phyloP scores from a whole-genome alignment of 306 rosid species.

The Fragaria vesca region DNA sequence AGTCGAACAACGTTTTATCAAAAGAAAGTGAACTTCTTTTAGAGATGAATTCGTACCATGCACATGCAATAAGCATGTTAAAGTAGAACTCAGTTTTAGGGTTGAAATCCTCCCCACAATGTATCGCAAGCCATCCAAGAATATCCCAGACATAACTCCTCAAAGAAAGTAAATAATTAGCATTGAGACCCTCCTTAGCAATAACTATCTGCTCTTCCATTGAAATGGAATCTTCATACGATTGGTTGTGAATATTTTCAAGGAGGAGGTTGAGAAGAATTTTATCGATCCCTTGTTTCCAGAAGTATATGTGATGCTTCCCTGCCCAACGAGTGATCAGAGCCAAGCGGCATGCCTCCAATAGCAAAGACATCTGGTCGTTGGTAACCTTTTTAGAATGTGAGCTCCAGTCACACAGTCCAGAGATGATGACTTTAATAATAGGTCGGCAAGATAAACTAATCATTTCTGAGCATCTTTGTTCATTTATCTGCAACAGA shows the following conservation, averaged over 20 bases:
- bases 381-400: constrained; percentile 41
- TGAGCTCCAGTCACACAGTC: constrained; percentile 45
- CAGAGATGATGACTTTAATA: constrained; percentile 59
- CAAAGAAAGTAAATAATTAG: constrained; percentile 43
- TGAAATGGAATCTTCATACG: constrained; percentile 35
- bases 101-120: constrained; percentile 58
- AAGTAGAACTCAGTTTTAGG: constrained; percentile 40
- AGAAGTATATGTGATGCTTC: constrained; percentile 65
- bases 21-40: constrained; percentile 2
- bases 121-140: constrained; percentile 78
- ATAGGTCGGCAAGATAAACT: constrained; percentile 58
- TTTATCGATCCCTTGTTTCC: constrained; percentile 67
- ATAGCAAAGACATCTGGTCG: constrained; percentile 46
- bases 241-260: constrained; percentile 44
- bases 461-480: constrained; percentile 41
- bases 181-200: constrained; percentile 45
- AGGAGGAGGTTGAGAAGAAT: constrained; percentile 72
- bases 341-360: constrained; percentile 77
- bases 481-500: constrained; percentile 60
- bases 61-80: constrained; percentile 57
- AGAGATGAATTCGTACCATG: constrained; percentile 55
- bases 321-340: constrained; percentile 79
- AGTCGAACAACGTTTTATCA: not conserved
- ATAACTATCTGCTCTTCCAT: constrained; percentile 58
- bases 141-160: constrained; percentile 77